Evolutionary conservation across 495 filamentous ascomycete genomes (phyloP).

Genomic region (Penicillium macrosclerotiorum): DNA sequence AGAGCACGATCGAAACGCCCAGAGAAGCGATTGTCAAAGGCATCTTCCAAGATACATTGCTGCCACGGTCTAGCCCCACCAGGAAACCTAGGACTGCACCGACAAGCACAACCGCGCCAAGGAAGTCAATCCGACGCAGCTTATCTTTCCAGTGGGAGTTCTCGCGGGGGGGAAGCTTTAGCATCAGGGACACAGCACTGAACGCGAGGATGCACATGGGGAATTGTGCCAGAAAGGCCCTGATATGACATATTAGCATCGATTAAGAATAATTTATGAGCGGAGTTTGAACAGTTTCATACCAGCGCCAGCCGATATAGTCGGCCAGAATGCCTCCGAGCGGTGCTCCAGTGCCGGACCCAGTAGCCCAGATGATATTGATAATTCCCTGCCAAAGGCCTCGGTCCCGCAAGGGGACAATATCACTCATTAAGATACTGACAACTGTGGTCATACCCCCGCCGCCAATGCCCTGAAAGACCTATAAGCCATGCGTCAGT

Average conservation of each 20-base stretch:
- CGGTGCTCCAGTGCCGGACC: slow-evolving; percentile 69
- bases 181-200: slow-evolving; percentile 56
- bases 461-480: slow-evolving; percentile 73
- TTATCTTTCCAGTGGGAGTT: slow-evolving; percentile 60
- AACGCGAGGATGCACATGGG: slow-evolving; percentile 70
- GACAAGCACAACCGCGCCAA: slow-evolving; percentile 70
- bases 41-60: slow-evolving; percentile 67
- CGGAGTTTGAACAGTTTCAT: slow-evolving; percentile 17
- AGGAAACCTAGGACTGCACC: slow-evolving; percentile 69
- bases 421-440: slow-evolving; percentile 73
- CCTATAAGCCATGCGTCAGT: too few relatives aligned
- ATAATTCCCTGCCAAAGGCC: slow-evolving; percentile 81
- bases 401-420: slow-evolving; percentile 71
- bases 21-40: slow-evolving; percentile 60
- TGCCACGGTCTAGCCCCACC: slow-evolving; percentile 74
- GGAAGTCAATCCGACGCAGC: slow-evolving; percentile 73
- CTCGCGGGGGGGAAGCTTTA: slow-evolving; percentile 59
- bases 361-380: slow-evolving; percentile 74
- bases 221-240: slow-evolving; percentile 70
- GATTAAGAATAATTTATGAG: background rate
- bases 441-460: slow-evolving; percentile 85
- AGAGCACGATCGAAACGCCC: slow-evolving; percentile 56
- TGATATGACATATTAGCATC: slow-evolving; percentile 23
- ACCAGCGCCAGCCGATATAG: slow-evolving; percentile 81
- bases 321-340: slow-evolving; percentile 72